Base-by-base conservation (phyloP, 257 asterid species). In the Nicotiana attenuata region DNA sequence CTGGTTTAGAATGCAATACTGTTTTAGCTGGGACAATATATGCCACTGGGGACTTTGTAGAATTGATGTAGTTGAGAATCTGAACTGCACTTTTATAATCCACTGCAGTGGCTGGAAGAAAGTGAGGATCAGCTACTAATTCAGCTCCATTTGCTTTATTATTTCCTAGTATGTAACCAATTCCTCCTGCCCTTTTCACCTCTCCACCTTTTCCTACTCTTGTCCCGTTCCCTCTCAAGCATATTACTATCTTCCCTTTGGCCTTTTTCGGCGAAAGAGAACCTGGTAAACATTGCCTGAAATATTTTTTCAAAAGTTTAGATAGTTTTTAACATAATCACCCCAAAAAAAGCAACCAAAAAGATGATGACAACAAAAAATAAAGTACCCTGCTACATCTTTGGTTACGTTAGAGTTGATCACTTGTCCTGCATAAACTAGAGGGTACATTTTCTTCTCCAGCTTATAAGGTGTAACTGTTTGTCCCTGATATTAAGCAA, bases 181-280 rank as follows among this genome's bases (percentile, higher is more conserved):
- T 79, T 5, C 97, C 99, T 83, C 97, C 98, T 1, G 95, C 97
- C 78, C 97, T 92, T 87, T 91, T 90, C 29, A 94, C 99, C 85
- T 96, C 99, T 83, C 80, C 75, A 22, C 97, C 99, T 64, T 92
- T 96, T 9, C 93, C 94, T 10, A 91, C 88, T 76, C 98, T 91
- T 8, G 93, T 86, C 16, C 98, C 99, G 15, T 85, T 87, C 57
- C 97, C 97, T 86, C 97, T 87, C 66, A 92, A 61, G 66, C 99
- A 96, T 82, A 96, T 14, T 57, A 96, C 86, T 68, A 96, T 94
- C 85, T 94, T 96, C 33, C 99, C 98, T 81, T 84, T 89, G 0
- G 95, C 86, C 86, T 92, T 93, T 80, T 83, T 81, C 0, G 91
- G 90, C n/a, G 92, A 87, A 22, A 96, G 95, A 0, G 98, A 92